Conservation (phyloP, 2,329 filamentous ascomycete species). For the Cordyceps militaris region DNA sequence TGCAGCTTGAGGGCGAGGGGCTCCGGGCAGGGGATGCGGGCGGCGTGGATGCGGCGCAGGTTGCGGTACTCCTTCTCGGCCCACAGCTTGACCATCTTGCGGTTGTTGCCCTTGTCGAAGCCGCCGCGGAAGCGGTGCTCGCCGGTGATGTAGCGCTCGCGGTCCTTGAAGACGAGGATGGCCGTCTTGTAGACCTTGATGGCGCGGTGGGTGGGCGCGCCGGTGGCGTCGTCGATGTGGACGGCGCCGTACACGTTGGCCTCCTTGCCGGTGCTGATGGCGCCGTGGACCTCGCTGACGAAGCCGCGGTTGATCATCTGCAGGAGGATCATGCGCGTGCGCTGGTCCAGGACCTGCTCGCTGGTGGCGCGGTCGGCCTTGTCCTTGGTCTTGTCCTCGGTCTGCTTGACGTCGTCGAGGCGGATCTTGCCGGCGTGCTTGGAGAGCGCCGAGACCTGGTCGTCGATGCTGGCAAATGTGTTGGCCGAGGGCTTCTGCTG, state of each 20-base stretch:
- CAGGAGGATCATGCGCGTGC: slow-evolving; percentile 89
- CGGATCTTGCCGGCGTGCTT: slow-evolving; percentile 81
- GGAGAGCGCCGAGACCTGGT: slow-evolving; percentile 78
- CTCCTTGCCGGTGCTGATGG: slow-evolving; percentile 94
- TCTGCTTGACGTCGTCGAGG: slow-evolving; percentile 57
- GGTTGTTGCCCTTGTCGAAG: slow-evolving; percentile 89
- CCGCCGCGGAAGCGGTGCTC: slow-evolving; percentile 88
- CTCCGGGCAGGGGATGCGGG: slow-evolving; percentile 85
- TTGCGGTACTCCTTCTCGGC: slow-evolving; percentile 98
- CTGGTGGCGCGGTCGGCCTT: slow-evolving; percentile 89
- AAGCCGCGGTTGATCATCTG: slow-evolving; percentile 92
- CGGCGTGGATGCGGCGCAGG: slow-evolving; percentile 71
- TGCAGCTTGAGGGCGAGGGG: slow-evolving; percentile 86
- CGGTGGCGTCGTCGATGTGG: slow-evolving; percentile 47
- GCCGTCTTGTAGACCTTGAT: slow-evolving; percentile 99
- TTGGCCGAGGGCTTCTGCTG: slow-evolving; percentile 74
- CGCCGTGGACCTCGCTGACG: slow-evolving; percentile 87
- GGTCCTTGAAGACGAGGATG: slow-evolving; percentile 95
- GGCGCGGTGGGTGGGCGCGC: slow-evolving; percentile 63
- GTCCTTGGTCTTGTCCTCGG: slow-evolving; percentile 59
- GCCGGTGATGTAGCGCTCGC: slow-evolving; percentile 90
- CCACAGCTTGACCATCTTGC: slow-evolving; percentile 98
- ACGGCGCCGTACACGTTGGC: slow-evolving; percentile 96
- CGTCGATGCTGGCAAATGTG: slow-evolving; percentile 71
- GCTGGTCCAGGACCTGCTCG: slow-evolving; percentile 89